Evolutionary conservation across 768 basidiomycete species (phyloP), one percentile per base, ranked within the genome.

Genomic region (Xanthoconium stramineum): DNA sequence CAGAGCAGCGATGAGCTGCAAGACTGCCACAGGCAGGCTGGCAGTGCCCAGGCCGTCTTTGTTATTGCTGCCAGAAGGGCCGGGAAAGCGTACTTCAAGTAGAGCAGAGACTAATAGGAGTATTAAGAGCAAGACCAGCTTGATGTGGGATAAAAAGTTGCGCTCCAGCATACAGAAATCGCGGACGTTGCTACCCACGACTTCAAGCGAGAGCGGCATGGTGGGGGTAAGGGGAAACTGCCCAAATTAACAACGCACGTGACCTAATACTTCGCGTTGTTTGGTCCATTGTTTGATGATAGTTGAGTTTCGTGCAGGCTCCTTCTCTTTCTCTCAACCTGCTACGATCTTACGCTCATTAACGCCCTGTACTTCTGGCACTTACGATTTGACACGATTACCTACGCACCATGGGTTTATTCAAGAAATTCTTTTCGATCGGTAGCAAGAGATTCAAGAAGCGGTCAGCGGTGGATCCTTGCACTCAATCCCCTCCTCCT

Each of bases 81-180:
- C 74, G 5, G 83, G 81, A 7, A 91, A 76, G 13, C 85, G 84
- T 20, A 79, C 78, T 29, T 77, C 78, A 10, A 90, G 78, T 14
- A 91, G 72, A 50, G 86, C 72, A 10, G 88, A 87, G 30, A 84
- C 80, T 3, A 83, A 82, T 4, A 89, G 69, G 1, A 90, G 73
- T 9, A 81, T 79, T 30, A 91, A 74, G 24, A 91, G 71, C 11
- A 88, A 72, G 6, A 82, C 84, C 29, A 90, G 77, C 62, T 83
- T 87, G 52, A 87, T 57, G 65, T 91, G 84, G 0, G 87, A 79
- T 33, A 91, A 75, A 48, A 88, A 73, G 61, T 91, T 90, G 50
- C 89, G 78, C 69, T 90, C 89, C 14, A 91, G 78, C 87, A 90
- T 88, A 69, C 82, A 85, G 58, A 82, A 88, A 66, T 91, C 89